Conservation (phyloP, 202 grass and related monocot species). For the Cymbopogon flexuosus region DNA sequence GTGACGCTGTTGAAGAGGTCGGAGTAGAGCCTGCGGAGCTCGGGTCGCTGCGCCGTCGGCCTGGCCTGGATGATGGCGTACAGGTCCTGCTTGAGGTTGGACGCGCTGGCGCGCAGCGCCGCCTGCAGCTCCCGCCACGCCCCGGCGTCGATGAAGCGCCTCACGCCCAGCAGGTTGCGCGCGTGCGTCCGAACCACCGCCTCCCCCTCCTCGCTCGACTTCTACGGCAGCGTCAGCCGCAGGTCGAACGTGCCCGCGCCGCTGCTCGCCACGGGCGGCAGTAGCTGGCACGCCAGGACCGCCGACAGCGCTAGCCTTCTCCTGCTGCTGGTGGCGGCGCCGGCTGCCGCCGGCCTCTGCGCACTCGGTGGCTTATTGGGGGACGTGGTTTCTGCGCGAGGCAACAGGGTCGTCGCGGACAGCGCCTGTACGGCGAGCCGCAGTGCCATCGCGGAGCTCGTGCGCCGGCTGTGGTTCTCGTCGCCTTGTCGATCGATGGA, state of each 20-base stretch:
- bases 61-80: constrained; percentile 83
- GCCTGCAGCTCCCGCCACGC: constrained; percentile 66
- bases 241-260: constrained; percentile 50
- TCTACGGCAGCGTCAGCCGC: constrained; percentile 46
- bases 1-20: constrained; percentile 76
- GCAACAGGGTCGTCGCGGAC: neutral
- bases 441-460: constrained; percentile 42
- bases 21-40: constrained; percentile 74
- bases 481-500: neutral
- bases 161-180: constrained; percentile 56
- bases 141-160: constrained; percentile 53
- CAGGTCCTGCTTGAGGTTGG: constrained; percentile 79
- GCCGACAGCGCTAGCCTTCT: constrained; percentile 19
- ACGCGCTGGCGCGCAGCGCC: constrained; percentile 48
- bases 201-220: constrained; percentile 67
- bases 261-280: constrained; percentile 14
- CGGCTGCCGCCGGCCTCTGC: neutral
- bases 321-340: neutral
- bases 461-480: neutral
- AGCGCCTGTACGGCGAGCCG: constrained; percentile 36
- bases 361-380: neutral
- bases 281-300: constrained; percentile 26
- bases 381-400: constrained; percentile 1
- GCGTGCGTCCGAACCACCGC: constrained; percentile 47
- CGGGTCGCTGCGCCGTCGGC: constrained; percentile 36